Base-by-base conservation (phyloP, 164 flowering plant species). In the Buxus sempervirens region DNA sequence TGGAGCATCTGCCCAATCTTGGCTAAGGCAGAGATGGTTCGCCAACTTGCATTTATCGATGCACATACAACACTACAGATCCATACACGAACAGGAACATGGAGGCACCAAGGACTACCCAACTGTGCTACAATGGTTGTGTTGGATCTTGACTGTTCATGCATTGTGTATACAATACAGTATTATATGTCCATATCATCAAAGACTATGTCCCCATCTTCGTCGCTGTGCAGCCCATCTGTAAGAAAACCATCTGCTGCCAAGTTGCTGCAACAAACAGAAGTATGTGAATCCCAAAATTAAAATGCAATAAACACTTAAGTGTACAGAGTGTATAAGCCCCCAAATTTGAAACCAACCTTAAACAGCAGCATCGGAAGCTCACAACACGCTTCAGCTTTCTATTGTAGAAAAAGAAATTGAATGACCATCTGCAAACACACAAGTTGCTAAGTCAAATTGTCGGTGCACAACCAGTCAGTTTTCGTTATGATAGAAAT, bases 301-400 rank as follows among this genome's bases (percentile, higher is more conserved):
- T 53, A 32, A 54, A 25, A 32, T 2, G 68, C 32, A 22, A 19
- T 19, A 58, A n/a, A 45, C 58, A 51, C 7, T 15, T 57, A 16
- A 9, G 21, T 28, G 32, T 12, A 5, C 45, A 41, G 12, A 5
- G 12, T 41, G 8, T 41, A 41, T 5, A 5, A 41, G 12, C 45
- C 5, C 12, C 45, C 45, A 5, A 41, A 5, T 5, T 12, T n/a
- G 22, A 32, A 53, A 60, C 84, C 24, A 67, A 96, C 99, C 98
- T 96, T 65, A 88, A 41, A 73, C 97, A 88, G 78, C 90, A 82
- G 67, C 88, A 91, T 22, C 90, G 89, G 73, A 96, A 87, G 75
- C 89, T 85, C 28, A 93, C 92, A n/a, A 96, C 90, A 24, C 99
- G 95, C 75, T 90, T 93, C 49, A 83, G 79, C 79, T 89, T 90